Conservation (phyloP, 2,329 filamentous ascomycete species). For the Apiospora rasikravindrae region DNA sequence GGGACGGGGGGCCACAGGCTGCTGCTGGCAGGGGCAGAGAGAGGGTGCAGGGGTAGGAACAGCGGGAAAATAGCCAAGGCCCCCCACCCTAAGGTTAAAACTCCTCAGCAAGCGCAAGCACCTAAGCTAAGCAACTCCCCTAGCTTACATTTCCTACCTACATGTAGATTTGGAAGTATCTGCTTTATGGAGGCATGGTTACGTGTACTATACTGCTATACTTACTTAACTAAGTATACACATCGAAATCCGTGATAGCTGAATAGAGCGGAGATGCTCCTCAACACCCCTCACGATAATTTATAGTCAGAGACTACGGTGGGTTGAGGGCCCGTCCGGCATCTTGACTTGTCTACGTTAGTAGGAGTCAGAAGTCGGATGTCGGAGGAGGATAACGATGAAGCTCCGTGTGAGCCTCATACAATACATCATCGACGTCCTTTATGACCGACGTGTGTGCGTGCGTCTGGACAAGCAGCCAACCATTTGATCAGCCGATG, state of each 20-base stretch:
- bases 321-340: not conserved
- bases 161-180: too few species aligned
- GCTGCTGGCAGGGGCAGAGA: not conserved
- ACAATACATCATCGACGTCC: too few species aligned
- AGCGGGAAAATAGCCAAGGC: not conserved
- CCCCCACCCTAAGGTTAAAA: not conserved
- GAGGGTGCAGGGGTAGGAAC: not conserved
- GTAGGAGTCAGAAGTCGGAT: too few species aligned
- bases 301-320: not conserved
- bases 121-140: not conserved
- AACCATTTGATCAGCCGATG: not conserved
- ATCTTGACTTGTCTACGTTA: not conserved
- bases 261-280: not conserved
- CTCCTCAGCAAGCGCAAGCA: not conserved
- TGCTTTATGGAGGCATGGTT: too few species aligned
- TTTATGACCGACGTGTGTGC: too few species aligned
- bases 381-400: too few species aligned
- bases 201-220: not conserved
- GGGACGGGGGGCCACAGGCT: not conserved
- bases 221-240: not conserved
- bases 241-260: not conserved
- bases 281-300: too few species aligned
- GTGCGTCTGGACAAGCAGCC: not conserved
- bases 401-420: too few species aligned
- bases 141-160: too few species aligned